Conservation (phyloP, 148 eudicot genomes). For the Camellia lanceoleosa region DNA sequence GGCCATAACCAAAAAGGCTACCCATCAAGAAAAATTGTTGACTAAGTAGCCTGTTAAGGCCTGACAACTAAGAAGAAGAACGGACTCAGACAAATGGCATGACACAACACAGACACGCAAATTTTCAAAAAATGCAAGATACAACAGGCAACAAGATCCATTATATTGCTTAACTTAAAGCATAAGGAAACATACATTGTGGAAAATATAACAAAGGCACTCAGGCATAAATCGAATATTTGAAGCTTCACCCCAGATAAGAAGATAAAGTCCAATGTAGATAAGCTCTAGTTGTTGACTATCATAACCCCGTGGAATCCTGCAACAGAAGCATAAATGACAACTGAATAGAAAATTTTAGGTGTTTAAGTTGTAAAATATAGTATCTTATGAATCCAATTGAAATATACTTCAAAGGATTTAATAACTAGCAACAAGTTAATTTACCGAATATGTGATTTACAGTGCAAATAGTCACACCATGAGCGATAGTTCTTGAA, state of each 20-base stretch:
- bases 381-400: background rate
- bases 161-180: background rate
- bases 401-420: background rate
- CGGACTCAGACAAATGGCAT: too few species aligned
- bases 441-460: slow-evolving; percentile 66
- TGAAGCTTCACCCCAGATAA: slow-evolving; percentile 99
- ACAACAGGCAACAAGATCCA: background rate
- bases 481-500: slow-evolving; percentile 75
- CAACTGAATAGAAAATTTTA: background rate
- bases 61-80: too few species aligned
- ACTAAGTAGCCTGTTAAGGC: too few species aligned
- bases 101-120: too few species aligned
- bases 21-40: too few species aligned
- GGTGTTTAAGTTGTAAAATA: background rate
- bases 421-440: slow-evolving; percentile 7
- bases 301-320: slow-evolving; percentile 52
- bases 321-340: slow-evolving; percentile 28
- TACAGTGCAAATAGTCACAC: slow-evolving; percentile 85
- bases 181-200: slow-evolving; percentile 49
- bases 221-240: slow-evolving; percentile 96
- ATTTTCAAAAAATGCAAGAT: background rate
- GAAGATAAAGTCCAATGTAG: slow-evolving; percentile 91
- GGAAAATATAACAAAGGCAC: slow-evolving; percentile 94
- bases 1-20: too few species aligned
- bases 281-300: slow-evolving; percentile 71